phyloP scores from a whole-genome alignment of 192 early-diverging fungal species.

The Mortierella claussenii region DNA sequence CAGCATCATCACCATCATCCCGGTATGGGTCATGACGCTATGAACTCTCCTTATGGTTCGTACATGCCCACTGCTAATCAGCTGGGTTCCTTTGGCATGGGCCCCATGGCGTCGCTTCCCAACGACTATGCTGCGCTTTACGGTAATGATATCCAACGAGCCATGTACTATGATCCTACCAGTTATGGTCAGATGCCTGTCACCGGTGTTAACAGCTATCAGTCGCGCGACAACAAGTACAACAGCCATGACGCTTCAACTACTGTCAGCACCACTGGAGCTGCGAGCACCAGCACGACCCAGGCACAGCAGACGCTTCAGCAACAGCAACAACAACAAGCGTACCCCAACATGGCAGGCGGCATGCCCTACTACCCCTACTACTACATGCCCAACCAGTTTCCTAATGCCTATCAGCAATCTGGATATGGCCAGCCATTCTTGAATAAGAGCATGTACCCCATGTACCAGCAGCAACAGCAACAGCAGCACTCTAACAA shows the following conservation, averaged over 20 bases:
- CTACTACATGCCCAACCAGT: conserved; percentile 88
- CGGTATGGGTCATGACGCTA: conserved; percentile 59
- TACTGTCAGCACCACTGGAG: conserved; percentile 37
- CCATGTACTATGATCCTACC: conserved; percentile 67
- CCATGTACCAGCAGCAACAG: conserved; percentile 73
- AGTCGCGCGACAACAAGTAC: conserved; percentile 63
- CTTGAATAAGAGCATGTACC: conserved; percentile 91
- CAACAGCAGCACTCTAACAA: conserved; percentile 56
- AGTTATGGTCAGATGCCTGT: conserved; percentile 69
- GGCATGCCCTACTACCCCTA: conserved; percentile 84
- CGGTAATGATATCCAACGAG: conserved; percentile 73
- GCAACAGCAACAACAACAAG: conserved; percentile 65
- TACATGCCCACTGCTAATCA: conserved; percentile 61
- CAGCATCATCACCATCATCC: conserved; percentile 60
- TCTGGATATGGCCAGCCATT: conserved; percentile 91
- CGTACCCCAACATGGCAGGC: conserved; percentile 59
- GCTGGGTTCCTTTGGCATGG: conserved; percentile 65
- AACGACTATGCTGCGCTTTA: conserved; percentile 69
- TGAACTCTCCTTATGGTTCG: conserved; percentile 62
- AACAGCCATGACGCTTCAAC: conserved; percentile 53
- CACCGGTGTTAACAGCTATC: conserved; percentile 62
- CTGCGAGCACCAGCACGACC: conserved; percentile 48
- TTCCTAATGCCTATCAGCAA: conserved; percentile 82
- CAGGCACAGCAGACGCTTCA: conserved; percentile 60
- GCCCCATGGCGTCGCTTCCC: conserved; percentile 61